Evolutionary conservation across 1,139 yeast species (phyloP), one percentile per base, ranked within the genome.

Genomic region (Candida tropicalis): DNA sequence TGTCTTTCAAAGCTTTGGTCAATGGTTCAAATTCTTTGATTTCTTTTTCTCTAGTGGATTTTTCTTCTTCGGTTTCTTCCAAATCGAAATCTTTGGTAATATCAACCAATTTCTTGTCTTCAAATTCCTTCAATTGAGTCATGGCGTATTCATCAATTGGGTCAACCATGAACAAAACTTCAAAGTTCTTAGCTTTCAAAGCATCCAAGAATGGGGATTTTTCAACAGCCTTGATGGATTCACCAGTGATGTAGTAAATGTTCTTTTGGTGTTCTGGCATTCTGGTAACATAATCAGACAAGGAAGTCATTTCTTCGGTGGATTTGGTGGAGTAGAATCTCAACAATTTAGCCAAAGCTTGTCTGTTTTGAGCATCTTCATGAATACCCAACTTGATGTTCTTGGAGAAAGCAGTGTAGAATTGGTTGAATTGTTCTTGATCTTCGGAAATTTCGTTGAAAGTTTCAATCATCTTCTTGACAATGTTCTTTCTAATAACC

Each of bases 231-330:
- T 93, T 91, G 68, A 89, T 73, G 48, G 96, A 84, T 80, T 95
- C 99, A 84, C 99, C 99, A 68, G 99, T 93, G 72, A 93, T 93
- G 84, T 82, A 93, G 84, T 93, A 93, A 65, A 93, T 89, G 82
- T 95, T 93, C 95, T 95, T 91, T 81, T 93, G 99, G 81, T 89
- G 97, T 77, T 89, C 97, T 72, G 95, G 97, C 99, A 93, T 93
- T 79, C 99, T 89, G 59, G 98, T 93, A 55, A 95, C 96, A 77
- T 93, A 93, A 77, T 93, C 99, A 60, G 95, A 75, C 66, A 93
- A 82, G 40, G 99, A 91, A 59, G 98, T 93, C 72, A 79, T 71
- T 79, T 93, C 99, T 66, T 91, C 99, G 58, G 81, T 66, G 52
- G 97, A 86, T 80, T 91, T 93, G 68, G 99, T 91, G 46, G 98